Conservation (phyloP, 148 eudicot species). For the Rhododendron kiyosumense region DNA sequence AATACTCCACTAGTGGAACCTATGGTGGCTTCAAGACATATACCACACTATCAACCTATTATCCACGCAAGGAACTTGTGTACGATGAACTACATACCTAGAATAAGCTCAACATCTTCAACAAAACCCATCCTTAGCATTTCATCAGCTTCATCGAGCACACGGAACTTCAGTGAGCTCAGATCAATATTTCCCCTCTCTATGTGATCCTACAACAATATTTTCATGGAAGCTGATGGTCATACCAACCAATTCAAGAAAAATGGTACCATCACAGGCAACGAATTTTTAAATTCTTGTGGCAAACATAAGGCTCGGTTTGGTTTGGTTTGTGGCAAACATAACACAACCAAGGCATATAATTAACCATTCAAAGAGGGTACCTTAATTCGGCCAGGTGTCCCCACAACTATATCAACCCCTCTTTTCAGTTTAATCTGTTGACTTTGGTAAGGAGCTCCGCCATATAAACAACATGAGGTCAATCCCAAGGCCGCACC, state of each 20-base stretch:
- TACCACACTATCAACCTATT: neutral
- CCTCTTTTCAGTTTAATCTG: slow-evolving; percentile 59
- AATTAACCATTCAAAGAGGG: neutral
- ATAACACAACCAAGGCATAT: neutral
- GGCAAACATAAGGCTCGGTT: no score
- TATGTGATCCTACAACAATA: slow-evolving; percentile 57
- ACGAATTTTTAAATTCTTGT: neutral
- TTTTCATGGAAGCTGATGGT: neutral
- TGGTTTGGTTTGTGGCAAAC: no score
- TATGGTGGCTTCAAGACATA: neutral
- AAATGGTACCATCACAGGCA: neutral
- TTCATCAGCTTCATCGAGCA: slow-evolving; percentile 97
- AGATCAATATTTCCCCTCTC: slow-evolving; percentile 73
- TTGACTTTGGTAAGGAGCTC: slow-evolving; percentile 59
- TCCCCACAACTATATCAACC: slow-evolving; percentile 77
- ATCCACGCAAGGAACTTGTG: neutral
- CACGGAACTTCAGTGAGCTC: slow-evolving; percentile 75
- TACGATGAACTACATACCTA: slow-evolving; percentile 39
- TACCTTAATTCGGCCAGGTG: slow-evolving; percentile 95
- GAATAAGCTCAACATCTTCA: slow-evolving; percentile 85
- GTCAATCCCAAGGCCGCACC: slow-evolving; percentile 61
- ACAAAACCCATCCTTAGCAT: slow-evolving; percentile 95
- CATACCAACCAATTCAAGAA: neutral
- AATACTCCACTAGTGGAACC: neutral
- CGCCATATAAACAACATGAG: slow-evolving; percentile 74